Base-by-base conservation (phyloP, 1,139 yeast species). In the Nakaseomyces delphensis region DNA sequence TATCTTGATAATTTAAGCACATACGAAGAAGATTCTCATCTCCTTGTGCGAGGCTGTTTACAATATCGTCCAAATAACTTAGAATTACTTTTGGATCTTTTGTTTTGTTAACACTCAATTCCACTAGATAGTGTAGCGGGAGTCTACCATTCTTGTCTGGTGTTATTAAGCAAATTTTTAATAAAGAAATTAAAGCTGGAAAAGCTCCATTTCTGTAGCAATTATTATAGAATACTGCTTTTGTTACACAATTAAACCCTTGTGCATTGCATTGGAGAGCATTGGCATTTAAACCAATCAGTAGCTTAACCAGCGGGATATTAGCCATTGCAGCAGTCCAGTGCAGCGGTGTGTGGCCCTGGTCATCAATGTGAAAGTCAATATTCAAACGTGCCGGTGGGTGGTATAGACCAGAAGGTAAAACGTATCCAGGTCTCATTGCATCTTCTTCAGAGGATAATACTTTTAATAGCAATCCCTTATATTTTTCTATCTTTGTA, bases 291-390 rank as follows among this genome's bases (percentile, higher is more conserved):
- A 59, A 45, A 14, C 74, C 74, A 16, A 87, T 62, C 20, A 91
- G 64, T 16, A 85, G 66, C 51, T 81, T 84, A 41, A 87, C 77
- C 60, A 89, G 73, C 36, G 76, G 76, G 43, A 78, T 66, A 52
- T 83, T 80, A 7, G 96, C 96, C 70, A 91, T 82, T 0, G 97
- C 87, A 9, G 95, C 78, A 0, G 97, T 96, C 98, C 98, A 91
- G 61, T 91, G 97, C 50, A 91, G 73, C 0, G 96, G 87, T 0
- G 96, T 84, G 55, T 91, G 96, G 0, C 96, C 96, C 62, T 91
- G 97, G 52, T 85, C 94, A 57, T 91, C 98, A 37, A 91, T 85
- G 4, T 89, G 77, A 49, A 78, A 89, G 63, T 89, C 85, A 49
- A 87, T 78, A 54, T 86, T 81, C 54, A 86, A 83, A 52, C 85